phyloP scores from a whole-genome alignment of 2,329 filamentous ascomycete genomes.

The Spiromastix sp. region DNA sequence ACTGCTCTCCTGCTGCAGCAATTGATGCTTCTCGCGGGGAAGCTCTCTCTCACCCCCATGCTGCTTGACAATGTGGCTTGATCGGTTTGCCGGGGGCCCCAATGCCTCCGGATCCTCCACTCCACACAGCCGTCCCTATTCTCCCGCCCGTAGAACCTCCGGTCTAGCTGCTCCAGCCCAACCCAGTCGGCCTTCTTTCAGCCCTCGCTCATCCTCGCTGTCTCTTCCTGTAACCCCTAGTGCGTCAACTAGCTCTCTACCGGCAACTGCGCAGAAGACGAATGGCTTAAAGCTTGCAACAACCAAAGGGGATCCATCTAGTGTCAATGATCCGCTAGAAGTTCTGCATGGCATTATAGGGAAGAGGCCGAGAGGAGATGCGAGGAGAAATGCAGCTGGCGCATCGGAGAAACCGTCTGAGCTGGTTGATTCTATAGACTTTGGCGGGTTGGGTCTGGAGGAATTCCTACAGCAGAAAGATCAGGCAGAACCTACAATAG shows the following conservation, averaged over 20 bases:
- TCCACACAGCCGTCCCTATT: slow-evolving; percentile 57
- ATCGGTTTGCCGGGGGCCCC: slow-evolving; percentile 67
- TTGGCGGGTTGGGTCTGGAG: slow-evolving; percentile 64
- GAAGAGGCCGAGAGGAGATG: slow-evolving; percentile 14
- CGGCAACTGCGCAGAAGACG: slow-evolving; percentile 56
- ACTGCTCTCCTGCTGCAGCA: neutral
- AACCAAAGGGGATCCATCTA: slow-evolving; percentile 38
- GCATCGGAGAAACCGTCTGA: slow-evolving; percentile 25
- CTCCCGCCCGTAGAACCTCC: slow-evolving; percentile 57
- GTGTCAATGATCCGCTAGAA: slow-evolving; percentile 59
- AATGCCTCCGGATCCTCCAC: slow-evolving; percentile 53
- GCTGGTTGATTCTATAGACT: slow-evolving; percentile 61
- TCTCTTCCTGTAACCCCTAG: slow-evolving; percentile 62
- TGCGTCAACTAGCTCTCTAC: slow-evolving; percentile 66
- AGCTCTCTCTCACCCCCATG: slow-evolving; percentile 1
- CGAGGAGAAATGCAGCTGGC: slow-evolving; percentile 9
- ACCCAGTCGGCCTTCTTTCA: slow-evolving; percentile 56
- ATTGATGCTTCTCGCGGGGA: neutral
- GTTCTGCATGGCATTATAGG: slow-evolving; percentile 55
- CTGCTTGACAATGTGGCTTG: slow-evolving; percentile 64
- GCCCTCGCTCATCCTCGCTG: slow-evolving; percentile 64
- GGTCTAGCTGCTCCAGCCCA: slow-evolving; percentile 56
- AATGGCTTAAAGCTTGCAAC: slow-evolving; percentile 54
- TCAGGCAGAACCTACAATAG: slow-evolving; percentile 15
- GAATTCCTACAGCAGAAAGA: slow-evolving; percentile 48